phyloP scores from a whole-genome alignment of 352 stramenopile species.

The Globisporangium acanthophoron region DNA sequence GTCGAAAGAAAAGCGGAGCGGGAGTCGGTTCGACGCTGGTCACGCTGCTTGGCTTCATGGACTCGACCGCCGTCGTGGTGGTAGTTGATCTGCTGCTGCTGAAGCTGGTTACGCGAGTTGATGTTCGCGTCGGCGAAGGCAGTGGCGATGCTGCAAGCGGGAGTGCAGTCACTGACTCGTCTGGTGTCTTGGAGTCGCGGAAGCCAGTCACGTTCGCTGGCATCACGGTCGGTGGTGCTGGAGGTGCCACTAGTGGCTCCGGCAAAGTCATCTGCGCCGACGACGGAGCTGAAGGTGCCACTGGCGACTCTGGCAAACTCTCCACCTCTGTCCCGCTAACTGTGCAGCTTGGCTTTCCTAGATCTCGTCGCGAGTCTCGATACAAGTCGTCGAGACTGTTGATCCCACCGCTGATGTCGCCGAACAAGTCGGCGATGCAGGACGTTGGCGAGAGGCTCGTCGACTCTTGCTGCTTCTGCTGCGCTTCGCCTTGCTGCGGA shows the following conservation, averaged over 20 bases:
- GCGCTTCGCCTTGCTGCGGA: neutral
- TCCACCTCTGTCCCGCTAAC: neutral
- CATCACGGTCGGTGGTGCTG: neutral
- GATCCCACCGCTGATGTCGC: slow-evolving; percentile 1
- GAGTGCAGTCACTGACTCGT: neutral
- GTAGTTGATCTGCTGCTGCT: neutral
- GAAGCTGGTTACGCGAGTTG: slow-evolving; percentile 7
- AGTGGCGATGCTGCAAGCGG: neutral
- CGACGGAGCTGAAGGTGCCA: neutral
- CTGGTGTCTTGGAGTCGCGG: neutral
- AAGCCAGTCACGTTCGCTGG: neutral
- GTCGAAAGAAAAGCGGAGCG: slow-evolving; percentile 34
- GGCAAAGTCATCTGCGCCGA: neutral
- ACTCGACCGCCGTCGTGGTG: slow-evolving; percentile 18
- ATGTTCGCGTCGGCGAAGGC: neutral
- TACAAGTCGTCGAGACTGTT: slow-evolving; percentile 11
- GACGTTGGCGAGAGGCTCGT: too few relatives aligned
- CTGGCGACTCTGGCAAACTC: neutral
- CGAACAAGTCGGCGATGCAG: neutral
- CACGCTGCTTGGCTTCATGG: slow-evolving; percentile 17
- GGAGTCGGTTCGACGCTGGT: slow-evolving; percentile 3
- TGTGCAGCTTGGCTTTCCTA: neutral
- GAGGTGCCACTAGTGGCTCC: neutral
- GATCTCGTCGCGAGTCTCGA: neutral
- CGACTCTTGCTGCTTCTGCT: neutral